These are phyloP conservation scores for Exophiala aquamarina DNA, from an alignment of 2,329 filamentous ascomycete genomes.

Conservation along the genomic window DNA sequence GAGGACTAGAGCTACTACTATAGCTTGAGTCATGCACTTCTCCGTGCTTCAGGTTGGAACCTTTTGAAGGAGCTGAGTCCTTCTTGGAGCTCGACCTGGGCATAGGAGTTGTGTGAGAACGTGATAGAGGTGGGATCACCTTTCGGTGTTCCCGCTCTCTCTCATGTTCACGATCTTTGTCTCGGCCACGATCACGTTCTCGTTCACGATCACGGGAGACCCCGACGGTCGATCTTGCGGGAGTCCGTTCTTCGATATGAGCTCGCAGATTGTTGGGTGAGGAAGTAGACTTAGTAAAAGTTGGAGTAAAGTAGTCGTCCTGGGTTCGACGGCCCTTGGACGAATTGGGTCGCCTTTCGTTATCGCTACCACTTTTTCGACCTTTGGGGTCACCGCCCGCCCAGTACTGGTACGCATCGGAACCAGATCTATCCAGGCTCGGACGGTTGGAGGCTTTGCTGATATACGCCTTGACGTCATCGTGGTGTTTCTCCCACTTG, in stretches of 20 bases:
- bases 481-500: slow-evolving; percentile 36
- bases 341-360: slow-evolving; percentile 29
- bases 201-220: slow-evolving; percentile 13
- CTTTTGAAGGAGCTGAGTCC: slow-evolving; percentile 31
- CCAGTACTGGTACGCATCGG: slow-evolving; percentile 22
- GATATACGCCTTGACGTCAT: slow-evolving; percentile 41
- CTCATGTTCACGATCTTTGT: slow-evolving; percentile 13
- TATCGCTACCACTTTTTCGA: slow-evolving; percentile 28
- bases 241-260: slow-evolving; percentile 22
- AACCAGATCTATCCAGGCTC: slow-evolving; percentile 12
- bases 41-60: slow-evolving; percentile 39
- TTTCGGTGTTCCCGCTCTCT: slow-evolving; percentile 24
- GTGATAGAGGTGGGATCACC: slow-evolving; percentile 32
- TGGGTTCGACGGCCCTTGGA: slow-evolving; percentile 37
- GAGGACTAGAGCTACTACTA: slow-evolving; percentile 39
- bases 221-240: slow-evolving; percentile 6
- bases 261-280: slow-evolving; percentile 31
- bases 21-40: slow-evolving; percentile 43
- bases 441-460: slow-evolving; percentile 22
- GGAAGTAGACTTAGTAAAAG: slow-evolving; percentile 36
- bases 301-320: slow-evolving; percentile 27
- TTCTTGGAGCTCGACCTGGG: slow-evolving; percentile 30
- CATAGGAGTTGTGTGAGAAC: slow-evolving; percentile 33
- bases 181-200: slow-evolving; percentile 13
- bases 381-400: slow-evolving; percentile 7